Evolutionary conservation across 257 asterid species (phyloP).

Genomic region (Plantago major): DNA sequence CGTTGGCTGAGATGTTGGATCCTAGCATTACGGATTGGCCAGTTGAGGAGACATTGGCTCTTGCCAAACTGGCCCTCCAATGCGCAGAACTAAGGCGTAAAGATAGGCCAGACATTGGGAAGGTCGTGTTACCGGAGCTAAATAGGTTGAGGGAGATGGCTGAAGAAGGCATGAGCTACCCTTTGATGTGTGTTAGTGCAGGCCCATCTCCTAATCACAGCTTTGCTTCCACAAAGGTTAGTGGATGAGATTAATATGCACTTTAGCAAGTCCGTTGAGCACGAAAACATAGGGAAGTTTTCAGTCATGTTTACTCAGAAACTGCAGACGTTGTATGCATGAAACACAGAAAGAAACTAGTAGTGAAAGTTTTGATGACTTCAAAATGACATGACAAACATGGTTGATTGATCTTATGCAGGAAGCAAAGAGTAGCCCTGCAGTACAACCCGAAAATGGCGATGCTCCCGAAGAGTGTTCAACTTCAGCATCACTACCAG

Average conservation of each 20-base stretch:
- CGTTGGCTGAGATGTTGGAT: constrained; percentile 51
- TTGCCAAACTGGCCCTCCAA: constrained; percentile 59
- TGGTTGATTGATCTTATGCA: constrained; percentile 16
- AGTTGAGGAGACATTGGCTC: constrained; percentile 37
- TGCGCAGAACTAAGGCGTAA: constrained; percentile 74
- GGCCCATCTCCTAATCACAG: constrained; percentile 37
- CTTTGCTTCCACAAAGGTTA: constrained; percentile 31
- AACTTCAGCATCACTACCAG: constrained; percentile 34
- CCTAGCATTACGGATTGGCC: constrained; percentile 80
- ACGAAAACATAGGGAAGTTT: not conserved
- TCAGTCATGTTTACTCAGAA: not conserved
- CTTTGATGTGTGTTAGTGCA: constrained; percentile 27
- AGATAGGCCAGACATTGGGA: constrained; percentile 83
- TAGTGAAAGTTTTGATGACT: not conserved
- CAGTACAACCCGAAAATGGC: constrained; percentile 18
- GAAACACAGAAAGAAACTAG: not conserved
- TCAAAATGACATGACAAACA: not conserved
- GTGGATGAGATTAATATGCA: not conserved
- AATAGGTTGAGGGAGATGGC: constrained; percentile 49
- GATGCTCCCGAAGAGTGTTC: not conserved
- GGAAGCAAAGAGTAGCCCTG: constrained; percentile 38
- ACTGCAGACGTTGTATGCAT: not conserved
- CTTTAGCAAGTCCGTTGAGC: not conserved
- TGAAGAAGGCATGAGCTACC: constrained; percentile 37
- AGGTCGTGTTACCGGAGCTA: constrained; percentile 59